These are phyloP conservation scores for Chrysoporthe cubensis DNA, from an alignment of 2,329 filamentous ascomycete species.

Conservation along the genomic window DNA sequence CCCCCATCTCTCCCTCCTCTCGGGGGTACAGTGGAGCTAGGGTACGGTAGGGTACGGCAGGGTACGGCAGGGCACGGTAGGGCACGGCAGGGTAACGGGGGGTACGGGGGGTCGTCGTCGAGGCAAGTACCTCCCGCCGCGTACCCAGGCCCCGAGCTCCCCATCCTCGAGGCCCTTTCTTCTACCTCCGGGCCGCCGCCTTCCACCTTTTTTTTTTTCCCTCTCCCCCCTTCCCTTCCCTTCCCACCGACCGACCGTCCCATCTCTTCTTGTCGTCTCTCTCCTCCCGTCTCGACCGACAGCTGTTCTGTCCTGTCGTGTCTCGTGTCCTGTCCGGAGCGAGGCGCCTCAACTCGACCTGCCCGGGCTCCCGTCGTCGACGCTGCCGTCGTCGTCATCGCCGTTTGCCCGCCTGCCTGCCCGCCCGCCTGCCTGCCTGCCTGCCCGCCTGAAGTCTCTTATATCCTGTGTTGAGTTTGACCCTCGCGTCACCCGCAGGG, in stretches of 20 bases:
- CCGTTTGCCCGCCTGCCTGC: background rate
- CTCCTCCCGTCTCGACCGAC: background rate
- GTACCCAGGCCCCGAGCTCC: constrained; percentile 6
- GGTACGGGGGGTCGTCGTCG: too few species aligned
- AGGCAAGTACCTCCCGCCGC: background rate
- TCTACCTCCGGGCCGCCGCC: constrained; percentile 3
- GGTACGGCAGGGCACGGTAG: background rate
- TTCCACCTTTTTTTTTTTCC: background rate
- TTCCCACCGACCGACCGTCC: background rate
- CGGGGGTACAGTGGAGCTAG: constrained; percentile 1
- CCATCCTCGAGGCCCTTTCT: background rate
- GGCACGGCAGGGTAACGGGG: too few species aligned
- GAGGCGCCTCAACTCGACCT: background rate
- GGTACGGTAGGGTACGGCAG: background rate
- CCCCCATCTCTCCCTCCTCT: background rate
- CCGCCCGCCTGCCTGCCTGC: background rate
- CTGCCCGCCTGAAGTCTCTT: too few species aligned
- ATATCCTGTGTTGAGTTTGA: too few species aligned
- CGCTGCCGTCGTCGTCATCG: too few species aligned
- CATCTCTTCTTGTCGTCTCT: background rate
- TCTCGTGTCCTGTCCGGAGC: background rate
- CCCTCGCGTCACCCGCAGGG: constrained; percentile 4
- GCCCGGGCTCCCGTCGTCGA: too few species aligned
- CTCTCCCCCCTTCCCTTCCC: background rate
- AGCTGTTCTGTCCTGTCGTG: background rate